Evolutionary conservation across 2,329 filamentous ascomycete genomes (phyloP).

Genomic region (Diaporthe vaccinii): DNA sequence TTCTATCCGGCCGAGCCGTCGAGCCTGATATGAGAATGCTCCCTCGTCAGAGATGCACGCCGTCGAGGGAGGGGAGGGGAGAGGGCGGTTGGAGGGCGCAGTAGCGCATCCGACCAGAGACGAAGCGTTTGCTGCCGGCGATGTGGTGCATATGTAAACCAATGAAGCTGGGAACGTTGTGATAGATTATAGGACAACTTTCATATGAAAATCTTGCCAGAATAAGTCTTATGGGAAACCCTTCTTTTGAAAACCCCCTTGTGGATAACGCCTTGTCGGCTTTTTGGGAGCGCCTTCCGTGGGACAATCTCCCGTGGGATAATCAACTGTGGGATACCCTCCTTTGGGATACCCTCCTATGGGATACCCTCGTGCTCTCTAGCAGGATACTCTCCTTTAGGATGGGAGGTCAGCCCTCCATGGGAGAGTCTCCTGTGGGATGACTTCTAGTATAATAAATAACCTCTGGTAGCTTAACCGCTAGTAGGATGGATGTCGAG

Average conservation of each 20-base stretch:
- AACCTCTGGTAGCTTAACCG: not conserved
- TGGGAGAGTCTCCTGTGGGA: not conserved
- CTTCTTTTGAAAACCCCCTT: no score
- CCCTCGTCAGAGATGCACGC: not conserved
- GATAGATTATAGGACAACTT: not conserved
- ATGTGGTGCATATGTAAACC: not conserved
- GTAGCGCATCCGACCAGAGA: constrained; percentile 1
- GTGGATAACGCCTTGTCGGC: no score
- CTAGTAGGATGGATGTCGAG: not conserved
- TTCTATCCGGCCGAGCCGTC: constrained; percentile 29
- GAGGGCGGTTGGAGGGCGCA: not conserved
- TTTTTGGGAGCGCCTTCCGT: not conserved
- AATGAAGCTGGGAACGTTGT: not conserved
- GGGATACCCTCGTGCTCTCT: not conserved
- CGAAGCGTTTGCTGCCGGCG: constrained; percentile 10
- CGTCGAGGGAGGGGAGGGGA: not conserved
- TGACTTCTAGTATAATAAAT: not conserved
- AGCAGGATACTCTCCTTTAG: not conserved
- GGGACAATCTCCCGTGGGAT: not conserved
- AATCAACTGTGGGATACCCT: not conserved
- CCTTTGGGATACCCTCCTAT: not conserved
- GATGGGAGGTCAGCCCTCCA: not conserved
- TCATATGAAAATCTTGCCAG: not conserved
- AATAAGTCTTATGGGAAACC: no score
- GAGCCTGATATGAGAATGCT: constrained; percentile 10